A percentile compares a stretch with the other conserved stretches of the same genome.
Conservation (phyloP, 2,329 filamentous ascomycete species). For the Ophiocordyceps sinensis region DNA sequence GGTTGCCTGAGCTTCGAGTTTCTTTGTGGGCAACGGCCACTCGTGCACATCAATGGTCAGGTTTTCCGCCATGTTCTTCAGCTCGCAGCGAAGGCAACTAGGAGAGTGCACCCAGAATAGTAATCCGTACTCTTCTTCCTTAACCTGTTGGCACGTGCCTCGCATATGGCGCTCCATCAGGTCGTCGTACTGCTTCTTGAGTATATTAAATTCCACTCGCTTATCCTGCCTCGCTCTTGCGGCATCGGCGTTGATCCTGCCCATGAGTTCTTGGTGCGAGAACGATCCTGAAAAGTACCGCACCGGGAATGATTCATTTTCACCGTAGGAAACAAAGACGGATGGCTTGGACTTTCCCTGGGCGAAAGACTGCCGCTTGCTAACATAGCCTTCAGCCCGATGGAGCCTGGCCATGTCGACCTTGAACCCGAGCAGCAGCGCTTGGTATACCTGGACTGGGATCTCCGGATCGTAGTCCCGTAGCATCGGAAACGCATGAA, state of each 20-base stretch:
- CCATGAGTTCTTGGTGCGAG: constrained; percentile 19
- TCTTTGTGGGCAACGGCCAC: constrained; percentile 34
- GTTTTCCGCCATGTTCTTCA: constrained; percentile 13
- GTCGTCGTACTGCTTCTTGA: constrained; percentile 1
- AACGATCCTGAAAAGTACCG: constrained; percentile 6
- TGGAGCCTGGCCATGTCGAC: constrained; percentile 19
- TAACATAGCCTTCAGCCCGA: background rate
- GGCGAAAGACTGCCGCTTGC: background rate
- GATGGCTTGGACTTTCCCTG: constrained; percentile 5
- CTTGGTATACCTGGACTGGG: constrained; percentile 20
- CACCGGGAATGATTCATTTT: constrained; percentile 5
- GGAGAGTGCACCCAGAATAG: constrained; percentile 1
- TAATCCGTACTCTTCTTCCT: background rate
- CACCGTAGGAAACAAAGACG: constrained; percentile 8
- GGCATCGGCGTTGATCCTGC: constrained; percentile 25
- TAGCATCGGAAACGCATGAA: constrained; percentile 23
- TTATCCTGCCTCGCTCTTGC: constrained; percentile 1
- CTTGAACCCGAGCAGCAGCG: constrained; percentile 27
- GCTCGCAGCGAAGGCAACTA: constrained; percentile 22
- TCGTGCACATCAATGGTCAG: constrained; percentile 36
- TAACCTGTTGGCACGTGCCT: constrained; percentile 3
- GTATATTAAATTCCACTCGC: constrained; percentile 3
- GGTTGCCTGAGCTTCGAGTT: constrained; percentile 23
- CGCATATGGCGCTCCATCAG: constrained; percentile 4
- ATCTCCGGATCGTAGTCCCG: constrained; percentile 31